Evolutionary conservation across 192 early-diverging fungal species (phyloP), one percentile per base, ranked within the genome.

Genomic region (Backusella morwellensis): DNA sequence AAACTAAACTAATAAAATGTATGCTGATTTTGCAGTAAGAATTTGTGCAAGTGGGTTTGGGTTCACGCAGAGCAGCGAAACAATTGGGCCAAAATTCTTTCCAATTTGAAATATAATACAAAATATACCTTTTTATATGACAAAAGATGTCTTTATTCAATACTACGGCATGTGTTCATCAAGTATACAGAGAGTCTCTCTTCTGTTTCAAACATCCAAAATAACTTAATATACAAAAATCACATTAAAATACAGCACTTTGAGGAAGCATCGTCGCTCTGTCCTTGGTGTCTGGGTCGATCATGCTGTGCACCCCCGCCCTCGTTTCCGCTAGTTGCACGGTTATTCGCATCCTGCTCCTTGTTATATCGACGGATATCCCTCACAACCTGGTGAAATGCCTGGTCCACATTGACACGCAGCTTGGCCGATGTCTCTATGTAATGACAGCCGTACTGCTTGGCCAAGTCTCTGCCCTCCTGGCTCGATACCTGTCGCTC

Each of bases 381-480:
- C 35, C 92, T 88, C n/a, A 98, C 96, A 32, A 97, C 88, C 35
- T 90, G 87, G 80, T 91, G 94, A 81, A 96, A 98, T 0, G 93
- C 89, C 73, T 97, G 95, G 70, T 98, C 96, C 19, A 98, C 97
- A 78, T 97, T 96, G 68, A 95, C 91, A 68, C 93, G 89, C 63
- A 89, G 88, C 82, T 94, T 95, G 69, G 97, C 97, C 52, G 91
- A 93, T 19, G 97, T 94, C 82, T 98, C 97, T 36, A 96, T 89
- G 84, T 94, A 95, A 44, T 88, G 84, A 74, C 93, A 95, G 17
- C 87, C 88, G 81, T 96, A 95, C 21, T 82, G 80, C 75, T 85
- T 85, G 21, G 96, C 94, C 19, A 95, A 84, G n/a, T 93, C 95
- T 54, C 86, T 78, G 47, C 95, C 97, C 89, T 97, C 97, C 75